Conservation (phyloP, 2,329 filamentous ascomycete genomes). For the Trematosphaeria pertusa region DNA sequence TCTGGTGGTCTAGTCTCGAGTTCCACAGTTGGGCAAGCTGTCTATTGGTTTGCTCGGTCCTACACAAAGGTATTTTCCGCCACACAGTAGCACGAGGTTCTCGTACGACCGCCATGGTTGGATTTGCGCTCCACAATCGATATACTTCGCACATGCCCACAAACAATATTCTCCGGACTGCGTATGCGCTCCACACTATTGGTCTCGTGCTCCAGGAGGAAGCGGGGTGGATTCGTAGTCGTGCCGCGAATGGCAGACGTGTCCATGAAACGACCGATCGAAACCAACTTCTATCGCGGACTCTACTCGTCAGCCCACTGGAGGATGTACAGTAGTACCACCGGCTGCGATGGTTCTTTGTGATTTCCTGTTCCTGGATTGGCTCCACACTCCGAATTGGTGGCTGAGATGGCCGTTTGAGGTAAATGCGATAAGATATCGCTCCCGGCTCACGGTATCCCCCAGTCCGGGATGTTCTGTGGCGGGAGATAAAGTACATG, state of each 20-base stretch:
- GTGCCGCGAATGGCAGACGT: conserved; percentile 9
- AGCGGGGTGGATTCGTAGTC: conserved; percentile 8
- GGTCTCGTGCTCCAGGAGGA: conserved; percentile 5
- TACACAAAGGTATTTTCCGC: too few species aligned
- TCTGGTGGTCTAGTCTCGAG: too few species aligned
- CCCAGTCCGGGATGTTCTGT: too few species aligned
- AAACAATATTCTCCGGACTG: not conserved
- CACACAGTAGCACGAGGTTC: not conserved
- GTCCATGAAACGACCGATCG: conserved; percentile 4
- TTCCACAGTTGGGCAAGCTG: too few species aligned
- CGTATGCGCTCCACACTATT: not conserved
- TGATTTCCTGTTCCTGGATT: not conserved
- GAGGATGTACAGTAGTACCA: not conserved
- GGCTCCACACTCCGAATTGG: not conserved
- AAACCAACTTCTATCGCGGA: conserved; percentile 1
- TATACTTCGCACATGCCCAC: not conserved
- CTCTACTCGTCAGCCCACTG: not conserved
- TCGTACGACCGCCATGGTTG: conserved; percentile 2
- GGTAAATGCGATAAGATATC: not conserved
- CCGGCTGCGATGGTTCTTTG: not conserved
- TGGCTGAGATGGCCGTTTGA: not conserved
- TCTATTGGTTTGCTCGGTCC: too few species aligned
- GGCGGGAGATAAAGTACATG: too few species aligned
- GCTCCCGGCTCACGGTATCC: too few species aligned
- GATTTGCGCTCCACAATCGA: too few species aligned